Evolutionary conservation across 768 basidiomycete genomes (phyloP), one percentile per base, ranked within the genome.

Genomic region (Rossbeevera mucosa): DNA sequence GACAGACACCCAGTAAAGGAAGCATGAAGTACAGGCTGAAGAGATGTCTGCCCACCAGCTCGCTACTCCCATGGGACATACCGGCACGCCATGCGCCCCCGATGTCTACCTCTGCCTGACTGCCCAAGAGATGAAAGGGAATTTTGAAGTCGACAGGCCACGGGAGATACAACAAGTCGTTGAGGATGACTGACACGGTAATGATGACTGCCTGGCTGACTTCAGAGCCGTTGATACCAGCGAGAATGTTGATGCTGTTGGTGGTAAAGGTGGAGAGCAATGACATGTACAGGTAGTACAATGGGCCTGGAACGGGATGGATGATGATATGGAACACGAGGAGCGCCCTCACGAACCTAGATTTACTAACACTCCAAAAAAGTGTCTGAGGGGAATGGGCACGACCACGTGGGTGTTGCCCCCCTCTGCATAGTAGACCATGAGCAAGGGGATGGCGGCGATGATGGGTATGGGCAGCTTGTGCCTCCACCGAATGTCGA

Each of bases 401-500:
- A 98, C 85, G 24, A 98, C 91, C 20, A 99, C 87, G 61, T 91
- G 82, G 0, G 96, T 99, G 59, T 94, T 85, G 8, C 96, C 96
- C 9, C 82, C 81, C 61, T 95, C 95, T 2, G 96, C 92, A 68
- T 90, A 95, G 71, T 98, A 99, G 8, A 97, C 95, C 74, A 98
- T 86, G 22, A 99, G 76, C 18, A 98, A 79, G 2, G 96, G 96
- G 14, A 99, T 89, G 20, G 91, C 90, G 0, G 93, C 95, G 55
- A 99, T 89, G 64, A 99, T 81, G 0, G 96, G 96, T 49, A 99
- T 94, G 0, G 96, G 96, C 12, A 99, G 73, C 68, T 99, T 99
- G 71, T 98, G 93, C 52, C 96, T 74, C 96, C 96, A 99, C 16
- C 96, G 85, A 59, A 99, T 97, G 67, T 99, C 96, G 60, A 98